Conservation (phyloP, 345 rosid genomes). For the Eucalyptus regnans region DNA sequence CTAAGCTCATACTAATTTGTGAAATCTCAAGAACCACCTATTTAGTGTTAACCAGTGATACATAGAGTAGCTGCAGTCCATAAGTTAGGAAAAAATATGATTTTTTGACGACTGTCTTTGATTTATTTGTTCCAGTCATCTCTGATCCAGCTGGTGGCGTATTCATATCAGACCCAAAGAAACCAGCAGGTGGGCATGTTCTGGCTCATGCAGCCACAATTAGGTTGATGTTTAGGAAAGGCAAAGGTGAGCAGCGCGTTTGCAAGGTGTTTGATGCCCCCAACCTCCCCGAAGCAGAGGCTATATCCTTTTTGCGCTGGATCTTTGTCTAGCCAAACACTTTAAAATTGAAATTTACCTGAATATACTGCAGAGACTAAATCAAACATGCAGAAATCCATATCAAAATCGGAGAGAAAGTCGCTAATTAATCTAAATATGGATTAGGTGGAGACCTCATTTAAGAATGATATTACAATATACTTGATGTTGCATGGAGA, state of each 20-base stretch:
- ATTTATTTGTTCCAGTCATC: background rate
- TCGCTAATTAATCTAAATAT: background rate
- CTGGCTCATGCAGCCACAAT: background rate
- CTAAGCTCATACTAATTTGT: background rate
- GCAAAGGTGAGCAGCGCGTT: background rate
- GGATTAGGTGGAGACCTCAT: background rate
- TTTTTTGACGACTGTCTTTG: background rate
- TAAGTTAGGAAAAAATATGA: background rate
- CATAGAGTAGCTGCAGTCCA: background rate
- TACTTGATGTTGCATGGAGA: background rate
- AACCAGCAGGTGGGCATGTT: background rate
- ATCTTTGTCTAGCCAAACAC: background rate
- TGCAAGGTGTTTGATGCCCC: background rate
- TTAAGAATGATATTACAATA: background rate
- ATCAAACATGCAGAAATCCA: background rate
- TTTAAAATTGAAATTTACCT: background rate
- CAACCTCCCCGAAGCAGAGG: constrained; percentile 21
- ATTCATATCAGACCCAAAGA: background rate
- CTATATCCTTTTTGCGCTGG: constrained; percentile 46
- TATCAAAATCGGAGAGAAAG: background rate
- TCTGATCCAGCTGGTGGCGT: background rate
- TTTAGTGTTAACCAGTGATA: background rate
- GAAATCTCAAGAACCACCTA: background rate
- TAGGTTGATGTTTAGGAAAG: background rate
- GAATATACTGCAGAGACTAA: background rate